Base-by-base conservation (phyloP, 139 green algal species). In the Monoraphidium neglectum region DNA sequence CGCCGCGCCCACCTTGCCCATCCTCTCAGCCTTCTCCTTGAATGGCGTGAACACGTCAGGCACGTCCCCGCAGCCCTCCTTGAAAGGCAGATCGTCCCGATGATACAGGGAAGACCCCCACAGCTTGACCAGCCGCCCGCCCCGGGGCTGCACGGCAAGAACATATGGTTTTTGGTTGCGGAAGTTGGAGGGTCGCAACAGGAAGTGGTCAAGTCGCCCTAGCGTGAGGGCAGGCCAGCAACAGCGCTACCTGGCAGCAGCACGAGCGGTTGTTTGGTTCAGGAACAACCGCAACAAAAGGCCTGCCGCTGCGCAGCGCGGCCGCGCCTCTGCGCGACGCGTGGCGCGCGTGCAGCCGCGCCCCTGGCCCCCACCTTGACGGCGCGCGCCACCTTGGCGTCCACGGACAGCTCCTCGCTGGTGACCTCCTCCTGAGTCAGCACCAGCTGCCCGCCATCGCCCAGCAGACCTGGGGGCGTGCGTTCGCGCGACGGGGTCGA, bases 21-120 rank as follows among this genome's bases (percentile, higher is more conserved):
- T n/a, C 38, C 76, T 64, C 36, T 90, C 70, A 24, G 82, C 87
- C 82, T 93, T 92, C 2, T 96, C 87, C 53, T 82, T 90, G 84
- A 97, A 98, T n/a, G 92, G 93, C 0, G 95, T 98, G 90, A 98
- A 99, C 1, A 94, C 88, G 68, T 97, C 91, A 1, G 91, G 88
- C 70, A 94, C 64, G 37, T 74, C 65, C 6, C 51, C 28, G 67
- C 60, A 61, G 61, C 68, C 37, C 38, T 66, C 24, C 26, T 43
- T 63, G 70, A 95, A 98, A 10, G 94, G 94, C n/a, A 99, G 71
- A 81, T 99, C 96, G 38, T 96, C 92, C 36, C 86, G 49, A 81
- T 98, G 94, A 80, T 94, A 98, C 78, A 99, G 68, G 0, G 93
- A 97, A 26, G 69, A 64, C 49, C 88, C 90, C 91, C 95, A 98